A percentile compares a stretch with the other conserved stretches of the same genome.
Evolutionary conservation across 345 rosid genomes (phyloP).

Genomic region (Linum usitatissimum): DNA sequence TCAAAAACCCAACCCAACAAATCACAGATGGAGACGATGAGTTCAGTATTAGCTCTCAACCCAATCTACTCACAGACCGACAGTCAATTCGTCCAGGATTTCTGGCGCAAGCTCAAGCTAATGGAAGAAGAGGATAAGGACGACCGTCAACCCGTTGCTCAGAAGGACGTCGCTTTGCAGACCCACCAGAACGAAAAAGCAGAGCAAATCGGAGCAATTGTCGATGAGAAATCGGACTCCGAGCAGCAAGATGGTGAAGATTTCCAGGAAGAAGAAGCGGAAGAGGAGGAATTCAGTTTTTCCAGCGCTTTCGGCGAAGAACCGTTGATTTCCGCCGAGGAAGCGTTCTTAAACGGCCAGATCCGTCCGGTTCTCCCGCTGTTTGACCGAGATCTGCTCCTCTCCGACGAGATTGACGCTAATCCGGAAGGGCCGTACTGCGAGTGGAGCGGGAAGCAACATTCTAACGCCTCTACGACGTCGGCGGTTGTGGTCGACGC

Average conservation of each 20-base stretch:
- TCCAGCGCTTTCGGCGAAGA: constrained; percentile 22
- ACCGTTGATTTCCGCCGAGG: constrained; percentile 33
- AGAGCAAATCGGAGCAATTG: not conserved
- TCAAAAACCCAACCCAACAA: not conserved
- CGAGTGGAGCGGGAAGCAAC: constrained; percentile 24
- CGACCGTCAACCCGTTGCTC: not conserved
- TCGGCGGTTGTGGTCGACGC: constrained; percentile 9
- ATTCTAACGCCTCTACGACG: not conserved
- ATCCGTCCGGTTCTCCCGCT: constrained; percentile 37
- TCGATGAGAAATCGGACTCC: not conserved
- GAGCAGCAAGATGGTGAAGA: not conserved
- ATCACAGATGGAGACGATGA: not conserved
- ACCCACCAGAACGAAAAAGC: not conserved
- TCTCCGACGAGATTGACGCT: not conserved
- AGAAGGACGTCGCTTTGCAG: not conserved
- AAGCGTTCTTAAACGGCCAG: constrained; percentile 35
- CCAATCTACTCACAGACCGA: not conserved
- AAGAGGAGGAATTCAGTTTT: constrained; percentile 37
- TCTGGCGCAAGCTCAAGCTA: constrained; percentile 3
- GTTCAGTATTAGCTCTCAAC: not conserved
- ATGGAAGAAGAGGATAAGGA: not conserved
- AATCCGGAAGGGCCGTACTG: constrained; percentile 29
- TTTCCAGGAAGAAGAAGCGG: constrained; percentile 16
- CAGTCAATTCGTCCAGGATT: constrained; percentile 5
- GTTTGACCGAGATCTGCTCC: constrained; percentile 28